Percentiles rank a stretch among this genome's conserved stretches.
Conservation (phyloP, 2,329 filamentous ascomycete species). For the Laburnicola sp. region DNA sequence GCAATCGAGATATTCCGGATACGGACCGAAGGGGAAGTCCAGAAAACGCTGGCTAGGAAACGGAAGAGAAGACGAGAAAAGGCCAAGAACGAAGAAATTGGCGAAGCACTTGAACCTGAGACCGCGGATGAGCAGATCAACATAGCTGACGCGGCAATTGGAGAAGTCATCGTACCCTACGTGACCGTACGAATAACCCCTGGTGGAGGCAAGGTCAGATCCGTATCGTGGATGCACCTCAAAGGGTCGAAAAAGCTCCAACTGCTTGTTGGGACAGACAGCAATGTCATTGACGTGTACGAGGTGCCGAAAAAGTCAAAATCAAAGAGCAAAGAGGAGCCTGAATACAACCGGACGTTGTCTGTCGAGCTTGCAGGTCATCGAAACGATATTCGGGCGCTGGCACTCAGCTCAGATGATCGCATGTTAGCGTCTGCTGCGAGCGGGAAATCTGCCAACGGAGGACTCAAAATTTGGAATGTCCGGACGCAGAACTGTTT, state of each 20-base stretch:
- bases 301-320: constrained; percentile 74
- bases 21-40: constrained; percentile 80
- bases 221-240: constrained; percentile 77
- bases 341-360: constrained; percentile 79
- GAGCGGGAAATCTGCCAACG: constrained; percentile 56
- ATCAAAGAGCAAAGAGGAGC: constrained; percentile 68
- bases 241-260: constrained; percentile 74
- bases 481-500: constrained; percentile 85
- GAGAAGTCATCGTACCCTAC: constrained; percentile 86
- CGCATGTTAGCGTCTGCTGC: constrained; percentile 95
- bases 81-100: constrained; percentile 55
- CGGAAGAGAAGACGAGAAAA: constrained; percentile 87
- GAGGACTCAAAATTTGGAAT: constrained; percentile 95
- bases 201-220: constrained; percentile 77
- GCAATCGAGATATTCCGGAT: constrained; percentile 92
- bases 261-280: constrained; percentile 79
- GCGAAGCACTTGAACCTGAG: constrained; percentile 42
- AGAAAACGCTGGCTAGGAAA: constrained; percentile 84
- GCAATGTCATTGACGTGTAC: constrained; percentile 93
- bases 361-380: constrained; percentile 91
- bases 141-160: constrained; percentile 74
- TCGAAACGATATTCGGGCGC: constrained; percentile 83
- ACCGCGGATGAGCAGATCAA: constrained; percentile 58
- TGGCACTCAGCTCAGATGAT: constrained; percentile 92
- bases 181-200: constrained; percentile 75